Evolutionary conservation across 441 rosid species (phyloP), one percentile per base, ranked within the genome.

Genomic region (Erysimum cheiri): DNA sequence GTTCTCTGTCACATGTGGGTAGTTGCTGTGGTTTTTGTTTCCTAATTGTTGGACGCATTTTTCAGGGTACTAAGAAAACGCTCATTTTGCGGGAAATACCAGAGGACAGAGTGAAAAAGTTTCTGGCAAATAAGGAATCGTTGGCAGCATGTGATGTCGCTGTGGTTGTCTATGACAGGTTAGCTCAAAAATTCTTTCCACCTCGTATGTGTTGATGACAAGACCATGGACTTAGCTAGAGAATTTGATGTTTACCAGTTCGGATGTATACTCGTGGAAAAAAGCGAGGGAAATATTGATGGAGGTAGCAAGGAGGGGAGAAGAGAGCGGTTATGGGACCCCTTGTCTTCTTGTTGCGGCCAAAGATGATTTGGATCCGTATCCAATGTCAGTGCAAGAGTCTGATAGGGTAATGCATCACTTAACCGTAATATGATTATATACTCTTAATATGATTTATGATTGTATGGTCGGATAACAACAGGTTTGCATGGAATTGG

Each of bases 321-420:
- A 89, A 76, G 71, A 80, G 49, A 85, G 78, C 24, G 85, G 90
- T 47, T 68, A 80, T 50, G 87, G 81, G 61, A 85, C 77, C 52
- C 95, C 95, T 6, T 89, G 92, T 78, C 83, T 87, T 37, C 85
- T 89, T 47, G 77, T 89, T 56, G 90, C 95, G 1, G 88, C 95
- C 3, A 89, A 89, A 77, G 91, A 87, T 79, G 95, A 88, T 79
- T 73, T 87, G 69, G 84, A 81, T 69, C 81, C 95, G 35, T 78
- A 76, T 80, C 82, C 83, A 43, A 82, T 85, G 84, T 77, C 87
- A 40, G 83, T 84, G 63, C 88, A 84, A 69, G 87, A 85, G 71
- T 79, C 92, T 54, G 87, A 88, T 54, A 79, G 85, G 84, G 95
- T 87, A 79, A 57, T n/a, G 35, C 36, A 26, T 63, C 60, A 50